phyloP scores from a whole-genome alignment of 495 filamentous ascomycete species.

The Sporormia fimetaria region DNA sequence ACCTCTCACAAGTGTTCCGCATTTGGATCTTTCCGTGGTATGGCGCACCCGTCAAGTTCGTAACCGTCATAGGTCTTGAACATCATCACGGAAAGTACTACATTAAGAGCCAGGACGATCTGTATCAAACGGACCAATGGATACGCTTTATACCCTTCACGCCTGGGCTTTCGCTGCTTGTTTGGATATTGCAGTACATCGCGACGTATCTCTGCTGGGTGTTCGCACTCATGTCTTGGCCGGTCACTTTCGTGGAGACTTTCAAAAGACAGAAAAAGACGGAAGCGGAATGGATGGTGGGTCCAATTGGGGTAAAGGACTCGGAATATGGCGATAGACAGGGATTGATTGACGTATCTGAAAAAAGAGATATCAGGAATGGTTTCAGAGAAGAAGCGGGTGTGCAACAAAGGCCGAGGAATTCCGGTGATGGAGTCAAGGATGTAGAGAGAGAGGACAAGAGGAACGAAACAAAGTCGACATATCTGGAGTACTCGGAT shows the following conservation, averaged over 20 bases:
- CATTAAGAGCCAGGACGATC: constrained; percentile 64
- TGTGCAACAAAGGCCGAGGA: too few species aligned
- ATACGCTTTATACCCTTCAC: constrained; percentile 48
- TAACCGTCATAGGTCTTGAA: constrained; percentile 58
- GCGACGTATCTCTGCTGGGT: constrained; percentile 52
- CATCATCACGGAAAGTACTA: constrained; percentile 43
- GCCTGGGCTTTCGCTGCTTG: constrained; percentile 37
- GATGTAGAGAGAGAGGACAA: too few species aligned
- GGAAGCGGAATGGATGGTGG: not conserved
- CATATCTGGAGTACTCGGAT: too few species aligned
- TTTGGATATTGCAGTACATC: constrained; percentile 49
- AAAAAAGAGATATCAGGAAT: too few species aligned
- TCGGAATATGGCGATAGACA: constrained; percentile 23
- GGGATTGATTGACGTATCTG: too few species aligned
- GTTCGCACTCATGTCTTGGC: constrained; percentile 42
- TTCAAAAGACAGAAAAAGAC: not conserved
- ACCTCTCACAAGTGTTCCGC: constrained; percentile 59
- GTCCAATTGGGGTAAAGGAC: constrained; percentile 6
- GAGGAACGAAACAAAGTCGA: too few species aligned
- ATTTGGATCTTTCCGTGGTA: constrained; percentile 69
- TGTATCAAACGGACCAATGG: constrained; percentile 72
- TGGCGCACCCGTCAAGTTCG: constrained; percentile 52
- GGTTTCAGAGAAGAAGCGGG: too few species aligned
- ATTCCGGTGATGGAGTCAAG: too few species aligned
- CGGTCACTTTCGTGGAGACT: constrained; percentile 30